phyloP scores from a whole-genome alignment of 768 basidiomycete genomes.

The Paxillus ammoniavirescens region DNA sequence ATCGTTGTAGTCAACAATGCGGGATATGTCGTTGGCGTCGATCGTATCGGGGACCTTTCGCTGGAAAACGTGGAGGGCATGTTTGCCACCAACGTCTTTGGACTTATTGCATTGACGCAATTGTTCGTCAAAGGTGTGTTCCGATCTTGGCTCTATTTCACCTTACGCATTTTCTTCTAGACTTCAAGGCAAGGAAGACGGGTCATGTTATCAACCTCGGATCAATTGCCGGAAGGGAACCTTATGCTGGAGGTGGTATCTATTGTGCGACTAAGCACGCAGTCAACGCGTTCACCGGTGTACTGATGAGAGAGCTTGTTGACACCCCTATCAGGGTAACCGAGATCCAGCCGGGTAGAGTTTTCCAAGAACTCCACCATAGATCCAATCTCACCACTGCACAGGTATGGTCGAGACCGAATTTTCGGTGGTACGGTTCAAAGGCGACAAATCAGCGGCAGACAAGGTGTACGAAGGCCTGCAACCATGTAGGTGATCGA shows the following conservation, averaged over 20 bases:
- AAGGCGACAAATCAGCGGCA: constrained; percentile 79
- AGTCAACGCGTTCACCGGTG: constrained; percentile 82
- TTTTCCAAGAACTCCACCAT: constrained; percentile 1
- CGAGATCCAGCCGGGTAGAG: constrained; percentile 86
- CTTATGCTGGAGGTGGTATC: constrained; percentile 89
- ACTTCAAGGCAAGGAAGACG: constrained; percentile 72
- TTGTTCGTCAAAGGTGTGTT: constrained; percentile 55
- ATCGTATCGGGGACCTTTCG: constrained; percentile 80
- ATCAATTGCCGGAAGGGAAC: constrained; percentile 83
- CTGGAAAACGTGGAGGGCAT: constrained; percentile 79
- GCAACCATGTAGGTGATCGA: constrained; percentile 64
- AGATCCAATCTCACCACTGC: constrained; percentile 1
- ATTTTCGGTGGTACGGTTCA: constrained; percentile 89
- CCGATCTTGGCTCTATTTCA: not conserved
- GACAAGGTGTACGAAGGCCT: constrained; percentile 90
- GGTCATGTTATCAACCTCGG: constrained; percentile 96
- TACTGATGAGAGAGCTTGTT: constrained; percentile 83
- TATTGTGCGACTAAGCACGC: constrained; percentile 92
- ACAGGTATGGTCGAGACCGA: constrained; percentile 86
- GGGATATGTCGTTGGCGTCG: constrained; percentile 86
- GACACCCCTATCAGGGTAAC: constrained; percentile 91
- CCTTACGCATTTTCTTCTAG: constrained; percentile 35
- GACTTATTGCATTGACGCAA: constrained; percentile 82
- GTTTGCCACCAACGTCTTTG: constrained; percentile 81
- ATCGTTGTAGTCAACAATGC: constrained; percentile 63